These are phyloP conservation scores for Thoreauomyces humboldtii DNA, from an alignment of 192 early-diverging fungal species.

Conservation along the genomic window DNA sequence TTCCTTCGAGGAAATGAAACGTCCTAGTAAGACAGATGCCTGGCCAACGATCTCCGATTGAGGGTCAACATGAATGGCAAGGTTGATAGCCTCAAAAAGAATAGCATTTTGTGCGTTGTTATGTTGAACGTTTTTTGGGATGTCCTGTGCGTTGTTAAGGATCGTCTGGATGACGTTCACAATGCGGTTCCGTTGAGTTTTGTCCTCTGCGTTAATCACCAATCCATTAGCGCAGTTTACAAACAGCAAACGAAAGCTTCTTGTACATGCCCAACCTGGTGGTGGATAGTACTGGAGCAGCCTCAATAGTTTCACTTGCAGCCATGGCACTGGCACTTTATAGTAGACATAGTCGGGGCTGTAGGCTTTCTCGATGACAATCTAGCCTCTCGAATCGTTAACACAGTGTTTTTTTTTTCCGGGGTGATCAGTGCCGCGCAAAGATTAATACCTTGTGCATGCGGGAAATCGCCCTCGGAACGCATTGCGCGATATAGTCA, in stretches of 20 bases:
- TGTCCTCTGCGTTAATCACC: conserved; percentile 8
- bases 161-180: conserved; percentile 79
- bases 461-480: conserved; percentile 74
- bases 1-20: conserved; percentile 92
- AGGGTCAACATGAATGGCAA: conserved; percentile 90
- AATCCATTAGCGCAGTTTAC: not conserved
- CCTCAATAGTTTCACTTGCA: conserved; percentile 93
- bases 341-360: conserved; percentile 92
- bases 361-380: conserved; percentile 83
- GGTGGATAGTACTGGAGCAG: conserved; percentile 95
- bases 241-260: not conserved
- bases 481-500: conserved; percentile 72
- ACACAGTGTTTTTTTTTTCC: not conserved
- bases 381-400: conserved; percentile 37
- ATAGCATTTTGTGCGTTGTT: conserved; percentile 98
- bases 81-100: conserved; percentile 94
- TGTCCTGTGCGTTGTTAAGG: conserved; percentile 72
- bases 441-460: conserved; percentile 64
- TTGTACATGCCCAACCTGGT: conserved; percentile 68
- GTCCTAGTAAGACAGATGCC: conserved; percentile 76
- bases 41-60: conserved; percentile 84
- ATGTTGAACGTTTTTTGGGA: conserved; percentile 94
- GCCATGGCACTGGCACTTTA: conserved; percentile 96
- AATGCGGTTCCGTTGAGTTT: conserved; percentile 31
- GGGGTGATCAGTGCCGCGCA: no score